Evolutionary conservation across 208 protist species (phyloP), one percentile per base, ranked within the genome.

Genomic region (Leishmania aethiopica): DNA sequence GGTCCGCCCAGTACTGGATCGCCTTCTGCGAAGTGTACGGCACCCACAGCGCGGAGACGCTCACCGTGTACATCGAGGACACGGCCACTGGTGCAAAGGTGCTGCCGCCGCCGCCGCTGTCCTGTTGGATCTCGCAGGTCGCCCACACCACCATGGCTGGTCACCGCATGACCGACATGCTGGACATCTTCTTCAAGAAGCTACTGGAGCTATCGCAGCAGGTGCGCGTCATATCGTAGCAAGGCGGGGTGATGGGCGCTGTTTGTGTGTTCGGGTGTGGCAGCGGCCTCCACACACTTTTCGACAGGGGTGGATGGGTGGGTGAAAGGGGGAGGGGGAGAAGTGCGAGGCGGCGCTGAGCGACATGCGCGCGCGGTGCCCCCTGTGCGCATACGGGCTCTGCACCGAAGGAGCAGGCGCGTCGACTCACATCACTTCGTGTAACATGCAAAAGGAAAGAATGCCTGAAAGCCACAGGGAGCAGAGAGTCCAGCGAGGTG

Each of bases 21-120:
- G 90, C 92, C 5, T 91, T 91, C 84, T 94, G 91, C 79, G 86
- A 93, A 70, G 92, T 97, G 5, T 97, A 96, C 82, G 93, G 93
- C 81, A 95, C 88, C 0, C 69, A 88, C 77, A 90, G 83, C 69
- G 85, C 86, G 5, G 89, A 90, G 75, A 80, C 84, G 47, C 77
- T 91, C 25, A 91, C 84, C 13, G 88, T 95, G 49, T 89, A 89
- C 72, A 81, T 94, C 13, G 91, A 94, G 40, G 90, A 92, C 59
- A 89, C 85, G 55, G 87, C 75, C 28, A 62, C 71, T 49, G 87
- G 84, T 28, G 83, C 86, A 72, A 85, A 75, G 77, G 78, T 91
- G 49, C 77, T 95, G 49, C 88, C 89, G 8, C 89, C 92, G 15
- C 93, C 92, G 1, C 86, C 91, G 42, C 85, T 87, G 37, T 80